Base-by-base conservation (phyloP, 2,329 filamentous ascomycete genomes). In the Clonostachys solani region DNA sequence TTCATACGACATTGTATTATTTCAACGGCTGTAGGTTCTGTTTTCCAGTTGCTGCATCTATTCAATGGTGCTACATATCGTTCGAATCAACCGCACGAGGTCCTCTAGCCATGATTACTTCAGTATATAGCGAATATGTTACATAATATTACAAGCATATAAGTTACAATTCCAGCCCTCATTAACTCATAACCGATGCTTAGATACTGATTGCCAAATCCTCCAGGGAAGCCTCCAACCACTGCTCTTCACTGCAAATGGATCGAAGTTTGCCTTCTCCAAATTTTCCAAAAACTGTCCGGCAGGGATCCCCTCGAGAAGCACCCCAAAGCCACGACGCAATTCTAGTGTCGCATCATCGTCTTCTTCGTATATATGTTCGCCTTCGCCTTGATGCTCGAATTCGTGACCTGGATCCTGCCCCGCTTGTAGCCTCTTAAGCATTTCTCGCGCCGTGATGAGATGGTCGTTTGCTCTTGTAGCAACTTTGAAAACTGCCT, bases 381-480 rank as follows among this genome's bases (percentile, higher is more conserved):
- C 89, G 44, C 83, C 83, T 60, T 96, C 90, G 33, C 83, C 81
- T 50, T 87, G 78, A 60, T 96, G 89, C 67, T 97, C 92, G 63
- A 92, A 96, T 6, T 89, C 89, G 62, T 96, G 92, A 0, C 86
- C 89, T 0, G 89, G 81, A 43, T 83, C 84, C 55, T 86, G 70
- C 2, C 91, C 89, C 5, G 82, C 83, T 46, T 81, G 81, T 17
- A 96, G 70, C 57, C 88, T 89, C 59, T 83, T 85, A 50, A 97
- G 67, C 91, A 99, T 96, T 63, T 96, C 89, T 49, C 91, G 77
- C 3, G 88, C 92, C 0, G 92, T 97, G 55, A 96, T 95, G 34
- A 99, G 74, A 66, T 99, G 94, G 63, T 99, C 94, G 60, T 95
- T 95, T 7, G 94, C 94, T 36, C 92, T 81, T 0, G 94, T 99